A percentile compares a stretch with the other conserved stretches of the same genome.
Evolutionary conservation across 2,329 filamentous ascomycete species (phyloP).

Genomic region (Exophiala sideris): DNA sequence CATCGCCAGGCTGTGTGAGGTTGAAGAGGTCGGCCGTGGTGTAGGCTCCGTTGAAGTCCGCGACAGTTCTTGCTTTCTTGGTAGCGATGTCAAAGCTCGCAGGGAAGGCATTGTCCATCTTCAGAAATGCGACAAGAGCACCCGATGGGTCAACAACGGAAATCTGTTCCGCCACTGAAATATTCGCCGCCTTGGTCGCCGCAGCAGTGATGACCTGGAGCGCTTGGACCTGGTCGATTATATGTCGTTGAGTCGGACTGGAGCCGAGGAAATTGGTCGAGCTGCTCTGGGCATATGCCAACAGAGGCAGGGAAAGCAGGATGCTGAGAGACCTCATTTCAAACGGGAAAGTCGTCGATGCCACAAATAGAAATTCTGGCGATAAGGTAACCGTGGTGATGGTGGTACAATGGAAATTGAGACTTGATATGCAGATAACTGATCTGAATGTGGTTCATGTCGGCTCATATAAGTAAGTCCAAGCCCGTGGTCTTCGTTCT

Average conservation of each 20-base stretch:
- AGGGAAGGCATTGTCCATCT: conserved; percentile 20
- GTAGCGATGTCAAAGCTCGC: conserved; percentile 14
- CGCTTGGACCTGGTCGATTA: conserved; percentile 18
- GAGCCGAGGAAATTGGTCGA: conserved; percentile 13
- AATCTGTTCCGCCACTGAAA: conserved; percentile 19
- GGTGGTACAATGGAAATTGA: no score
- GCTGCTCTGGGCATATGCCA: background rate
- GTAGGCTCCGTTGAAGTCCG: conserved; percentile 18
- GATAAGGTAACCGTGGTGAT: no score
- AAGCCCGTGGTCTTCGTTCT: no score
- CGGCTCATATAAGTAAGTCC: no score
- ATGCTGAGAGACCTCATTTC: no score
- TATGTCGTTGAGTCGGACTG: conserved; percentile 15
- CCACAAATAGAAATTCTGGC: no score
- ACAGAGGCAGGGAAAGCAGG: no score
- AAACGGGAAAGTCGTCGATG: no score
- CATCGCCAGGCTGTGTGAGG: conserved; percentile 14
- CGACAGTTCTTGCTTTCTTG: conserved; percentile 24
- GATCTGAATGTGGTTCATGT: no score
- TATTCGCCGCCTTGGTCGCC: conserved; percentile 1
- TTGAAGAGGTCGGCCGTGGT: conserved; percentile 9
- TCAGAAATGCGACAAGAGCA: conserved; percentile 18
- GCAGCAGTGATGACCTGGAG: conserved; percentile 15
- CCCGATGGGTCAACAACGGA: conserved; percentile 19
- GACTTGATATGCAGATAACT: no score